Base-by-base conservation (phyloP, 129 eudicot genomes). In the Escallonia rubra region DNA sequence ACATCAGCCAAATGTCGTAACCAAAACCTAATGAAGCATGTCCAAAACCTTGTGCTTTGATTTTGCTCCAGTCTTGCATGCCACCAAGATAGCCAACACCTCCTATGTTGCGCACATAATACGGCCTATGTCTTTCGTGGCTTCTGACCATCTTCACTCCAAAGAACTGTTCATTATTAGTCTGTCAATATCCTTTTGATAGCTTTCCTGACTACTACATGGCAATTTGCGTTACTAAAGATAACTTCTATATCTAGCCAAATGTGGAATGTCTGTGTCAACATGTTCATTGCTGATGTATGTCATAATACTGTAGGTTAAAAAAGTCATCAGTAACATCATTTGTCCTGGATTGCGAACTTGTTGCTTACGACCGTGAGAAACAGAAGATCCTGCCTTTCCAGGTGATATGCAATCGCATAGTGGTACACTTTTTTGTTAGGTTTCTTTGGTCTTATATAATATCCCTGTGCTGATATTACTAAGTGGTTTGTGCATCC, bases 361-460 rank as follows among this genome's bases (percentile, higher is more conserved):
- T 91, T 67, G 97, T 91, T 75, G 97, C 97, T 50, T 87, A 84
- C 59, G 97, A 91, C 65, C 96, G 92, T 46, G 86, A 85, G 77
- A 91, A 87, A 78, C 80, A 87, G 68, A 91, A 80, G 66, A 91
- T 91, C 76, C 83, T 77, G 54, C 96, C 97, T 12, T 91, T 91
- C 70, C 95, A 91, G 97, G 97, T 91, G 55, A 62, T 3, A n/a
- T 50, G 10, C 41, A 38, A 6, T 51, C 14, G 34, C 34, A 23
- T 23, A 0, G 34, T 23, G 34, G 1, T 23, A 23, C 34, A 23
- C 34, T 23, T 23, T 23, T 23, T 23, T 23, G 34, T 23, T 23
- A 23, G 34, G 34, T 23, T 23, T 23, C 34, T 23, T 23, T 23
- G 34, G 34, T 23, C 34, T 23, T 23, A 23, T 23, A 23, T 23